phyloP scores from a whole-genome alignment of 257 asterid species.

The Jacaranda copaia region DNA sequence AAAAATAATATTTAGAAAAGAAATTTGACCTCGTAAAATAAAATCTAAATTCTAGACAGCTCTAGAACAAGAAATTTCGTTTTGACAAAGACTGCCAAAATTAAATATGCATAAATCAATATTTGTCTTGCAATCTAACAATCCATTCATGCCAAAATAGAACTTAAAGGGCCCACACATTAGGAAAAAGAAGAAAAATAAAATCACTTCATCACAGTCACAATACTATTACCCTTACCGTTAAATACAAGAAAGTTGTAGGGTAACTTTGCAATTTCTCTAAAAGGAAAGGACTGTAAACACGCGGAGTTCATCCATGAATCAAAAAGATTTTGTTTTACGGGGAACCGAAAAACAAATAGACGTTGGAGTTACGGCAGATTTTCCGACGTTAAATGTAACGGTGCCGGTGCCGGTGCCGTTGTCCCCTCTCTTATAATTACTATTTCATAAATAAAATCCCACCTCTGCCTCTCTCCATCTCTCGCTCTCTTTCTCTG shows the following conservation, averaged over 20 bases:
- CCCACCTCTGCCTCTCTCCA: conserved; percentile 28
- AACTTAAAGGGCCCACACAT: conserved; percentile 9
- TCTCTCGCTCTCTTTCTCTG: conserved; percentile 11
- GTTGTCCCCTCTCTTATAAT: conserved; percentile 33
- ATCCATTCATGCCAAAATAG: conserved; percentile 5
- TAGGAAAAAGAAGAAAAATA: neutral
- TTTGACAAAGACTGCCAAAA: conserved; percentile 26
- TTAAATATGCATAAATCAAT: conserved; percentile 26
- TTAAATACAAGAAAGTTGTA: conserved; percentile 46
- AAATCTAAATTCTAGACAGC: neutral
- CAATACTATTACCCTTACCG: conserved; percentile 47
- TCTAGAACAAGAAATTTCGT: conserved; percentile 19
- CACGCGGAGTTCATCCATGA: conserved; percentile 42
- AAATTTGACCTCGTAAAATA: neutral
- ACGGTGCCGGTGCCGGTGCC: conserved; percentile 51
- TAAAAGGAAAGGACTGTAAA: conserved; percentile 31
- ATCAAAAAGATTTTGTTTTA: conserved; percentile 26
- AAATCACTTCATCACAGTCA: conserved; percentile 9
- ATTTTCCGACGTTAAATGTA: conserved; percentile 41
- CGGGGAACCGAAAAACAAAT: conserved; percentile 3
- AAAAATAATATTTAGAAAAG: neutral
- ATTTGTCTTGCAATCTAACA: conserved; percentile 14
- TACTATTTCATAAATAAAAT: conserved; percentile 31
- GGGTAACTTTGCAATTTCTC: conserved; percentile 42
- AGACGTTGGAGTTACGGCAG: conserved; percentile 65